A percentile compares a stretch with the other conserved stretches of the same genome.
phyloP scores from a whole-genome alignment of 768 basidiomycete species.

The Psilocybe cyanescens region DNA sequence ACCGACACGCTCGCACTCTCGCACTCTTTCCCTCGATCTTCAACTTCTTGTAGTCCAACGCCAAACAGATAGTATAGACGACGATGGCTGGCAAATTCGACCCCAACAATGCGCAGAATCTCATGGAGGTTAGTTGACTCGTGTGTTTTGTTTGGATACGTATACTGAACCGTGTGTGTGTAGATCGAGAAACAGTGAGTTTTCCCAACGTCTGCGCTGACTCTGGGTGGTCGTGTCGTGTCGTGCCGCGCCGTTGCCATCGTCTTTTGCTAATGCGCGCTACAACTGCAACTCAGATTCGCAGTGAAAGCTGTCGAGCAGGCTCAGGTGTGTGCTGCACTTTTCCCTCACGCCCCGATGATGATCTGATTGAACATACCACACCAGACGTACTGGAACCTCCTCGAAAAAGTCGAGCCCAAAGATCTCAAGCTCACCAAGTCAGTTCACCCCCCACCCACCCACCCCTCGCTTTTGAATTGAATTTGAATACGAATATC shows the following conservation, averaged over 20 bases:
- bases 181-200: slow-evolving; percentile 97
- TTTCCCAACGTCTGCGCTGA: not conserved
- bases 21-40: too few species aligned
- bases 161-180: not conserved
- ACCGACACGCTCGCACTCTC: not conserved
- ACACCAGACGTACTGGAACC: slow-evolving; percentile 89
- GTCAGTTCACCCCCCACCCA: slow-evolving; percentile 52
- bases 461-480: not conserved
- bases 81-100: slow-evolving; percentile 69
- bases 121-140: slow-evolving; percentile 67
- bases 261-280: not conserved
- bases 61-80: not conserved
- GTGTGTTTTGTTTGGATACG: not conserved
- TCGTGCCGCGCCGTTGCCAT: too few species aligned
- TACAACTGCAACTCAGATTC: slow-evolving; percentile 49
- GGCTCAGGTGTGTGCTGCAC: slow-evolving; percentile 67
- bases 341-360: not conserved
- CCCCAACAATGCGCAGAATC: slow-evolving; percentile 91
- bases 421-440: slow-evolving; percentile 80
- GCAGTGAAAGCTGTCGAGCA: slow-evolving; percentile 97
- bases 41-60: not conserved
- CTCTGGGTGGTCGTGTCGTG: not conserved
- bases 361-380: not conserved
- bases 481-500: too few species aligned
- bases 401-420: slow-evolving; percentile 82